phyloP scores from a whole-genome alignment of 78 protist species.

The Dictyostelium brefeldianum region DNA sequence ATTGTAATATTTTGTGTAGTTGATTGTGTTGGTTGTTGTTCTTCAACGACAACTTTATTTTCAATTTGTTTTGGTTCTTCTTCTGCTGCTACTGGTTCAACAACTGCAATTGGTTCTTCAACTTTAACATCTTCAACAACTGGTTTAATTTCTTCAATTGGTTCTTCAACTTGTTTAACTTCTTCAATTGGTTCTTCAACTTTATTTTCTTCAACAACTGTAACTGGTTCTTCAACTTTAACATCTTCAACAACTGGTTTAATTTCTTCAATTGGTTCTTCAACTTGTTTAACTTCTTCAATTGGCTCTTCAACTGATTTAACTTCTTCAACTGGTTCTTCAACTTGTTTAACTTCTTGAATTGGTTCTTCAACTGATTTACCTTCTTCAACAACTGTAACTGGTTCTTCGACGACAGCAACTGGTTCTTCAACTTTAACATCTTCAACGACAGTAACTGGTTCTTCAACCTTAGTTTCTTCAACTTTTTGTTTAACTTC shows the following conservation, averaged over 20 bases:
- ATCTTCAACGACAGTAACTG: not conserved
- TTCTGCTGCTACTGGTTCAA: not conserved
- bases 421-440: not conserved
- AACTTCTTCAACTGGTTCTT: not conserved
- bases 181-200: not conserved
- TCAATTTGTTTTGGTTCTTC: not conserved
- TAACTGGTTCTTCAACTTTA: not conserved
- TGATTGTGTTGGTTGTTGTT: not conserved
- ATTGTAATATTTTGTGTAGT: not conserved
- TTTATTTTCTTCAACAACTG: not conserved
- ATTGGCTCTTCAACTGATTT: not conserved
- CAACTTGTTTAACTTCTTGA: not conserved
- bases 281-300: not conserved
- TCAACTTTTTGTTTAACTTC: not conserved
- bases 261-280: not conserved
- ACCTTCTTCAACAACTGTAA: not conserved
- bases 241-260: not conserved
- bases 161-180: constrained; percentile 15
- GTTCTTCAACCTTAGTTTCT: not conserved
- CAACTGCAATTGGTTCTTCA: not conserved
- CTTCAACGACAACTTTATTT: not conserved
- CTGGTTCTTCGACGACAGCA: not conserved
- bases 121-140: not conserved
- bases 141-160: not conserved
- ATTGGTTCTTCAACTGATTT: constrained; percentile 2